Conservation (phyloP, 768 basidiomycete species). For the Amanita jacksonii region DNA sequence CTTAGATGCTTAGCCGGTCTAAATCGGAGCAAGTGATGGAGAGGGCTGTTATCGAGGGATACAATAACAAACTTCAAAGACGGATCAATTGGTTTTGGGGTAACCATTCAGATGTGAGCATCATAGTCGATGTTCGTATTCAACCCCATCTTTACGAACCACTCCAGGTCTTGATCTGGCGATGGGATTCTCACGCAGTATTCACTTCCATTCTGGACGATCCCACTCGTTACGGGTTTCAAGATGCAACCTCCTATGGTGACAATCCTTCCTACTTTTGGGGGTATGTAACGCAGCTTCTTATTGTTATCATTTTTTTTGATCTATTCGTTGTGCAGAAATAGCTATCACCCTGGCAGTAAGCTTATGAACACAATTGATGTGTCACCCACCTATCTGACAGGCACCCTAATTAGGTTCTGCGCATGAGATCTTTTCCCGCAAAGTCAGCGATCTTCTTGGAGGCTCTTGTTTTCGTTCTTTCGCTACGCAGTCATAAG, state of each 20-base stretch:
- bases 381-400: not conserved
- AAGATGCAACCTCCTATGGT: constrained; percentile 41
- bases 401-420: constrained; percentile 18
- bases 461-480: constrained; percentile 18
- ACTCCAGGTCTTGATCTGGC: constrained; percentile 33
- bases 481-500: too few species aligned
- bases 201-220: constrained; percentile 40
- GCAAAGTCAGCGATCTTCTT: constrained; percentile 20
- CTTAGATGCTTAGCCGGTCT: constrained; percentile 41
- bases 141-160: not conserved
- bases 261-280: constrained; percentile 36
- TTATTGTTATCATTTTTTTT: not conserved
- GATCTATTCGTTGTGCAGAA: constrained; percentile 21
- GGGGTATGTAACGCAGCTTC: constrained; percentile 30
- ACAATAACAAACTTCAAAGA: constrained; percentile 39
- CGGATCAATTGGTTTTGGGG: constrained; percentile 32
- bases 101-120: constrained; percentile 35
- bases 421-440: constrained; percentile 30
- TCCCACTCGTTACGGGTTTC: constrained; percentile 44
- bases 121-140: not conserved
- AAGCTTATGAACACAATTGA: constrained; percentile 18
- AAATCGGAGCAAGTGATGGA: constrained; percentile 29
- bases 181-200: constrained; percentile 40
- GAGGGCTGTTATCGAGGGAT: constrained; percentile 37
- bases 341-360: constrained; percentile 48